A percentile compares a stretch with the other conserved stretches of the same genome.
phyloP scores from a whole-genome alignment of 345 rosid species.

The Toxicodendron radicans region DNA sequence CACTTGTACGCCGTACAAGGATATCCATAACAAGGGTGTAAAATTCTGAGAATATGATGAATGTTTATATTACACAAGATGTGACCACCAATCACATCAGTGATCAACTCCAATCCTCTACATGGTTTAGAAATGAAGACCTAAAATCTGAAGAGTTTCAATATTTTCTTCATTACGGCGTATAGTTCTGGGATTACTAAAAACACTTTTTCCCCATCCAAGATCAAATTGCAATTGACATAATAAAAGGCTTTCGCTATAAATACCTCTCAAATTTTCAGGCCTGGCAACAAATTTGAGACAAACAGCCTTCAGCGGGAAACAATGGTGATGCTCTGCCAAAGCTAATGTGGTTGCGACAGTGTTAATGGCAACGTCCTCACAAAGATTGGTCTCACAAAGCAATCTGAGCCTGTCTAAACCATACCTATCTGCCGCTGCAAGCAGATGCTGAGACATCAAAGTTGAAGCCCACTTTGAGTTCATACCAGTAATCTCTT shows the following conservation, averaged over 20 bases:
- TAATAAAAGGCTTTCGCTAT: background rate
- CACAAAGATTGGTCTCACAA: constrained; percentile 56
- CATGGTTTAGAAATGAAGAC: background rate
- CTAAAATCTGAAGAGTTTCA: background rate
- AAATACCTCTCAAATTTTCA: constrained; percentile 53
- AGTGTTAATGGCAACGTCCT: constrained; percentile 57
- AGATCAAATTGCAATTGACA: background rate
- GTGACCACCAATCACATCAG: background rate
- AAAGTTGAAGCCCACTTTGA: constrained; percentile 62
- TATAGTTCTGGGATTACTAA: background rate
- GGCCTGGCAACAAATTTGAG: constrained; percentile 59
- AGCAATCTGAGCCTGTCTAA: constrained; percentile 55
- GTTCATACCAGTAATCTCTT: constrained; percentile 58
- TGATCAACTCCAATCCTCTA: background rate
- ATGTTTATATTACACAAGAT: background rate
- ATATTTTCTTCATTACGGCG: background rate
- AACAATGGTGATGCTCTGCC: constrained; percentile 74
- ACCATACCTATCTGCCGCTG: constrained; percentile 71
- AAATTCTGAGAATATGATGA: background rate
- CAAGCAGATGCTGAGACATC: constrained; percentile 72
- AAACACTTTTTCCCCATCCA: background rate
- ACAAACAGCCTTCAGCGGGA: constrained; percentile 61
- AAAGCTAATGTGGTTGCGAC: constrained; percentile 67
- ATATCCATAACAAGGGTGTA: background rate
- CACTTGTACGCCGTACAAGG: background rate